phyloP scores from a whole-genome alignment of 1,284 basidiomycete genomes.

The Puccinia triticina region DNA sequence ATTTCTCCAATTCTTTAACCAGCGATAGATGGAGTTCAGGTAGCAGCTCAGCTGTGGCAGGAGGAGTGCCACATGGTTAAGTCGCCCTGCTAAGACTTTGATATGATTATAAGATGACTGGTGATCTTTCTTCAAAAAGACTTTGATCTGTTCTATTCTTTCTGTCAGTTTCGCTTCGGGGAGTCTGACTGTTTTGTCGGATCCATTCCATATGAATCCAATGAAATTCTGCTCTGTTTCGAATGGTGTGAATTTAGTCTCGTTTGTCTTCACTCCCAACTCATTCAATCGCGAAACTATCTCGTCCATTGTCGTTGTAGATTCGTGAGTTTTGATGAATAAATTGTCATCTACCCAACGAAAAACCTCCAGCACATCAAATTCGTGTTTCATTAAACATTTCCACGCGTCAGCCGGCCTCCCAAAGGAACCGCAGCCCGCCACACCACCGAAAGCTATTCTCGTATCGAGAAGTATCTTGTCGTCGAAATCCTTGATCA shows the following conservation, averaged over 20 bases:
- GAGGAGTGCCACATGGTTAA: conserved; percentile 2
- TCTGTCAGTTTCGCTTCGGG: neutral
- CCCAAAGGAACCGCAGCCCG: conserved; percentile 11
- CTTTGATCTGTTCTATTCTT: neutral
- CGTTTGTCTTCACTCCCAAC: conserved; percentile 1
- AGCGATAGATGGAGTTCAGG: neutral
- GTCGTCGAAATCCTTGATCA: neutral
- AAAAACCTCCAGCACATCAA: neutral
- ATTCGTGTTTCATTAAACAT: conserved; percentile 2
- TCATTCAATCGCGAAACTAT: neutral
- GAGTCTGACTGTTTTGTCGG: neutral
- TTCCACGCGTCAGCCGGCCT: conserved; percentile 11
- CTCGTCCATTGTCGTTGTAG: neutral
- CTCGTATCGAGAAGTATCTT: neutral
- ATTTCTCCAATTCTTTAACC: neutral
- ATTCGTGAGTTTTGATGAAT: neutral
- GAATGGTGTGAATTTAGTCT: neutral
- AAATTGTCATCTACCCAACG: conserved; percentile 22
- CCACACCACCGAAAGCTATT: conserved; percentile 1
- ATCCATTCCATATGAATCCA: conserved; percentile 17
- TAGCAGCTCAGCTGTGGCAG: conserved; percentile 8
- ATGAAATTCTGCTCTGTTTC: neutral
- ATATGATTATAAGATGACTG: neutral
- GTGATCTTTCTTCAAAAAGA: neutral
- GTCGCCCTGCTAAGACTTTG: neutral